phyloP scores from a whole-genome alignment of 768 basidiomycete species.

The Leucosporidium creatinivorum region DNA sequence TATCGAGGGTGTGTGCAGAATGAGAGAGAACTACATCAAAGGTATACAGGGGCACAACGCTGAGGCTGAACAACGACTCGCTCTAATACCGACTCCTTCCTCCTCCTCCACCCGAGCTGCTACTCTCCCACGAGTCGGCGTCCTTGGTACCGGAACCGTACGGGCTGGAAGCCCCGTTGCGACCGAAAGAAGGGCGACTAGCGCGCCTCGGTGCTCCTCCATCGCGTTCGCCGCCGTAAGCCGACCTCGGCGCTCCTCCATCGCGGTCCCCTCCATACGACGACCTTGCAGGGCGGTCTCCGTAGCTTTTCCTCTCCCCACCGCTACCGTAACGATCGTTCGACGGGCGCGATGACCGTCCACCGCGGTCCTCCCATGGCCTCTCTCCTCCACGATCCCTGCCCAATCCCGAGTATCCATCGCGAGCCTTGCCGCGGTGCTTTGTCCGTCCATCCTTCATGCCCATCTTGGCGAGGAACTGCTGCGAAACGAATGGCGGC shows the following conservation, averaged over 20 bases:
- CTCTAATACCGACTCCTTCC: too few relatives aligned
- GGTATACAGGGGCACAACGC: too few relatives aligned
- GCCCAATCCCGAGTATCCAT: neutral
- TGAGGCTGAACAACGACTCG: too few relatives aligned
- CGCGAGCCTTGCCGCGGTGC: constrained; percentile 15
- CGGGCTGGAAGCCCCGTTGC: neutral
- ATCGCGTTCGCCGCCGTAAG: neutral
- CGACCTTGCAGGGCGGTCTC: neutral
- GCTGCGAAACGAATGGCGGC: constrained; percentile 51
- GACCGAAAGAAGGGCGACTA: neutral
- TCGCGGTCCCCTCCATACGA: constrained; percentile 1
- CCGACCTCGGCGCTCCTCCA: constrained; percentile 1
- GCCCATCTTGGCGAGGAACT: constrained; percentile 48
- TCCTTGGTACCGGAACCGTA: neutral
- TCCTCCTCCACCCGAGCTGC: neutral
- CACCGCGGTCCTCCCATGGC: constrained; percentile 7
- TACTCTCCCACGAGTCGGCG: constrained; percentile 4
- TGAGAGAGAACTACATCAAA: too few relatives aligned
- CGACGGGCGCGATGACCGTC: neutral
- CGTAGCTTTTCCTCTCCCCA: neutral
- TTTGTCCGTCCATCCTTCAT: constrained; percentile 35
- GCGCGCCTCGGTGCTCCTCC: neutral
- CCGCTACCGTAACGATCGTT: neutral
- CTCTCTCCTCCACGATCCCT: neutral
- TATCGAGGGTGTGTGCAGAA: too few relatives aligned